Percentiles rank a stretch among this genome's conserved stretches.
phyloP scores from a whole-genome alignment of 2,329 filamentous ascomycete genomes.

The Purpureocillium takamizusanense region DNA sequence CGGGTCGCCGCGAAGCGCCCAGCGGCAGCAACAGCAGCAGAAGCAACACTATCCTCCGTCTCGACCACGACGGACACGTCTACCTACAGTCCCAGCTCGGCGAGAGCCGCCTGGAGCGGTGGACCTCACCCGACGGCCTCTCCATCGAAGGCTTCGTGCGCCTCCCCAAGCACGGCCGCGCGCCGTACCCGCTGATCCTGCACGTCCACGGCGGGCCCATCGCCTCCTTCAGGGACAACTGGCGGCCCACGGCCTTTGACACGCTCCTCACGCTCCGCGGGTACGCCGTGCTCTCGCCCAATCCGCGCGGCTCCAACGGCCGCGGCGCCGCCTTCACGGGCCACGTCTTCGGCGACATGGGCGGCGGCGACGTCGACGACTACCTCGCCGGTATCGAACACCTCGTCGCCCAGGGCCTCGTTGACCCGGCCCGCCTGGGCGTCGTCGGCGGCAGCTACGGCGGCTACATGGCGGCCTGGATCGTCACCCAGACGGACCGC shows the following conservation, averaged over 20 bases:
- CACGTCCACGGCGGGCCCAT: not conserved
- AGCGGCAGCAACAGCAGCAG: no score
- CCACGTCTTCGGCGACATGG: not conserved
- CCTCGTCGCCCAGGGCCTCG: not conserved
- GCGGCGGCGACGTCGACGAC: not conserved
- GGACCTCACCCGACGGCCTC: not conserved
- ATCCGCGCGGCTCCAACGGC: not conserved
- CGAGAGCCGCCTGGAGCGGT: not conserved
- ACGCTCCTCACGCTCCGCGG: not conserved
- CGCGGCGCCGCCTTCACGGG: not conserved
- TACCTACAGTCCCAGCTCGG: no score
- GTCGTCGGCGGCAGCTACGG: not conserved
- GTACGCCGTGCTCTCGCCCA: not conserved
- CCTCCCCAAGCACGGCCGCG: not conserved
- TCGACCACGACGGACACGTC: no score
- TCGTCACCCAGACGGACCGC: not conserved
- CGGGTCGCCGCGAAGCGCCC: no score
- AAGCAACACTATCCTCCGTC: no score
- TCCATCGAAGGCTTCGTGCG: no score
- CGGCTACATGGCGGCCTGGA: not conserved
- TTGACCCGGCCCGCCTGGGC: not conserved
- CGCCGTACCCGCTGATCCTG: not conserved
- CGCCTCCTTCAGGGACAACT: not conserved
- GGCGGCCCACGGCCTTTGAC: not conserved
- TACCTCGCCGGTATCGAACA: not conserved